These are phyloP conservation scores for Yarrowia galli DNA, from an alignment of 1,139 yeast genomes.

Conservation along the genomic window DNA sequence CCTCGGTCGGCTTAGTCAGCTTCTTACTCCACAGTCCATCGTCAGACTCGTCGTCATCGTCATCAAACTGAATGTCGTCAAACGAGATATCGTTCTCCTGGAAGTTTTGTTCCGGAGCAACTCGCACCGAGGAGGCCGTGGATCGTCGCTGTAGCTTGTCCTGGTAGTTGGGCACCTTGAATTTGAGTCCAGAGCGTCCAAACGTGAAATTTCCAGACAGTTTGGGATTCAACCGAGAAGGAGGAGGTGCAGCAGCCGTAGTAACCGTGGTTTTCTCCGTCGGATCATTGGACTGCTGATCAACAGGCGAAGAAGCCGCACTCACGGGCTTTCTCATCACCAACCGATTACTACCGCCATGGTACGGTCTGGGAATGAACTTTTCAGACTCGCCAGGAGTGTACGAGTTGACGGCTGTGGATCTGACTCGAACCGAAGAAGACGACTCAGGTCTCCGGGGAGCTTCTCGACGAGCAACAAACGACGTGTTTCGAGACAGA, in stretches of 20 bases:
- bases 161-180: slow-evolving; percentile 37
- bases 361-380: slow-evolving; percentile 46
- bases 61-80: slow-evolving; percentile 69
- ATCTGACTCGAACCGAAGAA: slow-evolving; percentile 17
- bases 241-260: slow-evolving; percentile 3
- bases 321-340: slow-evolving; percentile 45
- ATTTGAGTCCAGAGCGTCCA: slow-evolving; percentile 36
- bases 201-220: slow-evolving; percentile 33
- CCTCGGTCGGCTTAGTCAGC: slow-evolving; percentile 44
- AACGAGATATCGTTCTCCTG: slow-evolving; percentile 58
- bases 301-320: slow-evolving; percentile 20
- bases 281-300: slow-evolving; percentile 7
- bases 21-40: slow-evolving; percentile 71
- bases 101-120: slow-evolving; percentile 29
- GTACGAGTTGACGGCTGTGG: slow-evolving; percentile 43
- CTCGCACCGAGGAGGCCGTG: slow-evolving; percentile 6
- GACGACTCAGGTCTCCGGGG: slow-evolving; percentile 69
- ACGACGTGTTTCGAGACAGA: slow-evolving; percentile 41
- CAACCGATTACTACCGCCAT: slow-evolving; percentile 43
- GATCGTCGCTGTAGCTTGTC: slow-evolving; percentile 18
- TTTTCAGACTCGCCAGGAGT: slow-evolving; percentile 47
- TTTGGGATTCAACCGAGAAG: slow-evolving; percentile 18
- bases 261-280: too few species aligned
- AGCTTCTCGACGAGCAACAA: slow-evolving; percentile 73
- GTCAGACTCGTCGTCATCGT: slow-evolving; percentile 56